Percentiles rank a stretch among this genome's conserved stretches.
These are phyloP conservation scores for Sphagnum fallax DNA, from an alignment of 228 moss, liverwort and hornwort species.

Conservation along the genomic window DNA sequence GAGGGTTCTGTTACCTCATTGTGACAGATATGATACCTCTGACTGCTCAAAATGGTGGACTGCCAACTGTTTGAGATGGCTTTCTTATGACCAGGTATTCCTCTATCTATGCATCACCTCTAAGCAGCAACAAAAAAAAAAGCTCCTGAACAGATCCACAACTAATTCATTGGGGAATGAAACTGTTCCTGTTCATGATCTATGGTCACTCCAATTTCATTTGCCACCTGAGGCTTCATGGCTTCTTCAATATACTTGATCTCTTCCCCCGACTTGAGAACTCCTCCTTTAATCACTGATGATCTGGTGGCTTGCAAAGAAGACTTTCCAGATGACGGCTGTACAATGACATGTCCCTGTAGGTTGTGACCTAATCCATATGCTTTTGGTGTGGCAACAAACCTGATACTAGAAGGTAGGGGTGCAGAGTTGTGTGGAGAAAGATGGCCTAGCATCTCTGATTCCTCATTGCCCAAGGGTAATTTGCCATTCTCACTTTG, in stretches of 20 bases:
- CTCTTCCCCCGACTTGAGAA: background rate
- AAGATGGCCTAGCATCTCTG: constrained; percentile 6
- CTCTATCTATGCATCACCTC: too few relatives aligned
- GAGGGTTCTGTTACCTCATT: too few relatives aligned
- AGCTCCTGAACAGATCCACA: background rate
- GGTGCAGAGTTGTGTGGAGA: constrained; percentile 10
- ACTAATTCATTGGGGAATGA: background rate
- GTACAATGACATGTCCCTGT: constrained; percentile 18
- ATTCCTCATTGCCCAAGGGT: constrained; percentile 10
- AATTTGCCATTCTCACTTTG: constrained; percentile 7
- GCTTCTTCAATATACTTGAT: background rate
- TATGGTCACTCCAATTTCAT: background rate
- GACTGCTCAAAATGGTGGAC: background rate
- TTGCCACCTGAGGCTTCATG: background rate
- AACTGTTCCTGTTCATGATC: background rate
- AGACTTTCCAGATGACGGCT: constrained; percentile 7
- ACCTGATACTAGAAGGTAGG: constrained; percentile 6
- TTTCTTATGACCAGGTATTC: background rate
- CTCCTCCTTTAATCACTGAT: background rate
- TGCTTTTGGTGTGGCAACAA: constrained; percentile 13
- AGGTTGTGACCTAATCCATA: constrained; percentile 27
- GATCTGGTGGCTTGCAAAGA: background rate
- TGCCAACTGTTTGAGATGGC: background rate
- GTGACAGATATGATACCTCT: too few relatives aligned
- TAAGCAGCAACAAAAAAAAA: background rate